These are phyloP conservation scores for Trichoderma gracile DNA, from an alignment of 2,329 filamentous ascomycete species.

Conservation along the genomic window DNA sequence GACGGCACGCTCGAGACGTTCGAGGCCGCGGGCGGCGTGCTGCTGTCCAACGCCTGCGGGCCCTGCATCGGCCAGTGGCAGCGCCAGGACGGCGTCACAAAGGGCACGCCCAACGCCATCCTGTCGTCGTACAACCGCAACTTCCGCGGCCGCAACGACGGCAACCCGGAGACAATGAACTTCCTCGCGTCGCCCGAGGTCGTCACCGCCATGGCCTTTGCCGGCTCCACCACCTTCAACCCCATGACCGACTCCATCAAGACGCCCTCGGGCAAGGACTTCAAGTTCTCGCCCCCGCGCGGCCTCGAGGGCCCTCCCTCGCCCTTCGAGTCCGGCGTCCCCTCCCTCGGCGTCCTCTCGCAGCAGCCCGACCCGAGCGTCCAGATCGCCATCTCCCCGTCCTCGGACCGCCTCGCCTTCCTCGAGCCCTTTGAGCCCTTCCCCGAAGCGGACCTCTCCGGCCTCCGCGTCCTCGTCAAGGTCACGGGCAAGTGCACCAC, in stretches of 20 bases:
- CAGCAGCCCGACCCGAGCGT: constrained; percentile 70
- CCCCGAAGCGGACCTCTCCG: constrained; percentile 70
- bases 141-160: constrained; percentile 95
- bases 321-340: constrained; percentile 76
- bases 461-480: constrained; percentile 88
- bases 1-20: constrained; percentile 87
- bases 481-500: constrained; percentile 98
- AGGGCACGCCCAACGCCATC: constrained; percentile 90
- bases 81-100: constrained; percentile 78
- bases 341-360: constrained; percentile 70
- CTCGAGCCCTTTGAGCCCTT: constrained; percentile 90
- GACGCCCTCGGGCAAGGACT: constrained; percentile 76
- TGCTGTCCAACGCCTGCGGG: constrained; percentile 93
- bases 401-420: constrained; percentile 85
- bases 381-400: constrained; percentile 76
- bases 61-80: constrained; percentile 96
- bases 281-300: constrained; percentile 79
- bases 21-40: constrained; percentile 78
- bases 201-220: constrained; percentile 93
- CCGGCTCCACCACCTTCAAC: constrained; percentile 92
- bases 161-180: constrained; percentile 96
- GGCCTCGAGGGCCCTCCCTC: constrained; percentile 64
- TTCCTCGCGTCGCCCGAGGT: constrained; percentile 96
- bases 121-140: constrained; percentile 98
- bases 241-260: constrained; percentile 83